Evolutionary conservation across 2,329 filamentous ascomycete species (phyloP), one percentile per base, ranked within the genome.

Genomic region (Penicillium italicum): DNA sequence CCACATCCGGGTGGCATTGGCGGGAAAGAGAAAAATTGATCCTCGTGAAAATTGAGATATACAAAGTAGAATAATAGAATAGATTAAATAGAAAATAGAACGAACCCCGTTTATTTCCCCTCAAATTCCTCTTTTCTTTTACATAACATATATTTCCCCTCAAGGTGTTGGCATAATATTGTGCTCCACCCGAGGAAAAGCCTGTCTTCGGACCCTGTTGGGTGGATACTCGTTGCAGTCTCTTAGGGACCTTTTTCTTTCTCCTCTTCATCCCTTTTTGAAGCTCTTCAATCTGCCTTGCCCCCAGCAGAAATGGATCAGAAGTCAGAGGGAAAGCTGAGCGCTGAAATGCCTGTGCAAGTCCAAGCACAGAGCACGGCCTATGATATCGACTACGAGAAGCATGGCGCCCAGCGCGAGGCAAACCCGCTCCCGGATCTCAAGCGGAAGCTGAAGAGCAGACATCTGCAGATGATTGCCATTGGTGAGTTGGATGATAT

Each of bases 391-490:
- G 74, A 72, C 59, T 70, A 66, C 45, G 70, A 76, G 59, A 74
- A 76, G 54, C 55, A 73, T 65, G 67, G 71, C 47, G 70, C 69
- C 16, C 58, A 59, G 46, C 72, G 58, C 72, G 55, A 80, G 75
- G 63, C 93, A 85, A 40, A 87, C 85, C 41, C 85, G 85, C 63
- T 87, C 58, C 71, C 73, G 3, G 69, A 75, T 51, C 81, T 97
- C 56, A 85, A 89, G 56, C 82, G 91, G 68, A 89, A 87, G 76
- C 76, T 96, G 66, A 95, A 95, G 77, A 88, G 87, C 26, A 81
- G 91, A 45, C 94, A 99, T 78, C 72, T 97, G 71, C 93, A 97
- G 78, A 97, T 97, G 93, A 97, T 97, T 79, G 94, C 94, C 26
- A 96, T 97, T 65, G 92, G 91, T 69, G 89, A 89, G 51, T 92